Percentiles rank a stretch among this genome's conserved stretches.
Evolutionary conservation across 441 rosid genomes (phyloP).

Genomic region (Dalechampia spathulata): DNA sequence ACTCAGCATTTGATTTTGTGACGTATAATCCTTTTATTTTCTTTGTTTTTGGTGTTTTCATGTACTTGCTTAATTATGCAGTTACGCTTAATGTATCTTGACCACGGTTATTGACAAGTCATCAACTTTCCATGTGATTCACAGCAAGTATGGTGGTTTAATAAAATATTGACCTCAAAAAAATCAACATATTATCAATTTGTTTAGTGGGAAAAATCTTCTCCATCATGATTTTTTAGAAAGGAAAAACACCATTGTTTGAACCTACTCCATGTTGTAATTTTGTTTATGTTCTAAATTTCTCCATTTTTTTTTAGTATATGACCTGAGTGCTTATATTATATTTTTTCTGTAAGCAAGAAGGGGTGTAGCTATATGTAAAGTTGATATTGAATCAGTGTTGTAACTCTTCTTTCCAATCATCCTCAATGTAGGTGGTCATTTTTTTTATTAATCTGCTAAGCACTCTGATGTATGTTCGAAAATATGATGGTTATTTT

Average conservation of each 20-base stretch:
- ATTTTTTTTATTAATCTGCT: slow-evolving; percentile 11
- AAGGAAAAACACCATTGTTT: too few species aligned
- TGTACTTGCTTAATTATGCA: background rate
- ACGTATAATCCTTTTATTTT: background rate
- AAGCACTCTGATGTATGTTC: slow-evolving; percentile 3
- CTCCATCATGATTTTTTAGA: too few species aligned
- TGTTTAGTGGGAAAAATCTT: too few species aligned
- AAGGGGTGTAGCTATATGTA: too few species aligned
- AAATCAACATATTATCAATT: background rate
- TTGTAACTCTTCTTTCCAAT: too few species aligned
- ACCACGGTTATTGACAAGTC: background rate
- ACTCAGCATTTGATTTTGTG: background rate
- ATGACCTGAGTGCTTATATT: too few species aligned
- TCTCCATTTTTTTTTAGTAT: too few species aligned
- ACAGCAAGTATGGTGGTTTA: background rate
- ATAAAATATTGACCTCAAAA: background rate
- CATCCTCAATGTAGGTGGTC: background rate
- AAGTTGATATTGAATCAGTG: background rate
- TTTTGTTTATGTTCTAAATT: too few species aligned
- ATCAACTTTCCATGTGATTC: background rate
- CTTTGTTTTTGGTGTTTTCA: background rate
- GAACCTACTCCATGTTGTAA: too few species aligned
- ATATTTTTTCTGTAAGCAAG: too few species aligned
- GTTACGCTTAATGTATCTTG: background rate
- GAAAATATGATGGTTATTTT: slow-evolving; percentile 16